Evolutionary conservation across 495 filamentous ascomycete genomes (phyloP).

Genomic region (Oidiodendron maius): DNA sequence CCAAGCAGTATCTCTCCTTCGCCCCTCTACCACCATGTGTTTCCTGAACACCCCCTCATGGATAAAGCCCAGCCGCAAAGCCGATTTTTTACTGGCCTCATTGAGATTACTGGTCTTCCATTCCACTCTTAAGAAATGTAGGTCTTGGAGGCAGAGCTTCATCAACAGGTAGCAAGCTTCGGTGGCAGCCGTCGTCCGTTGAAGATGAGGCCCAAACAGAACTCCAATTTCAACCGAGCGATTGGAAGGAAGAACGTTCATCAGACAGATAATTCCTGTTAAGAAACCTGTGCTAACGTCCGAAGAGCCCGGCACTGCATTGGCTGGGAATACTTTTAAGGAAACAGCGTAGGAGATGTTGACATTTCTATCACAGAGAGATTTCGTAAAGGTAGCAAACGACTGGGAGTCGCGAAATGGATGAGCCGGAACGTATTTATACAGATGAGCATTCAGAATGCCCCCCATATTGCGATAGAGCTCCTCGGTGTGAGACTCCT

Average conservation of each 20-base stretch:
- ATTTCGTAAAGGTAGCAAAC: constrained; percentile 26
- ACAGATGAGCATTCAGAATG: constrained; percentile 30
- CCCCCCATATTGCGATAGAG: constrained; percentile 36
- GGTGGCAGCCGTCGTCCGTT: constrained; percentile 43
- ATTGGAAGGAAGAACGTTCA: constrained; percentile 36
- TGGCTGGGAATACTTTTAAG: constrained; percentile 15
- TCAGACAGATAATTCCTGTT: constrained; percentile 38
- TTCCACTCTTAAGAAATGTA: constrained; percentile 49
- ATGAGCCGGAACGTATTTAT: constrained; percentile 40
- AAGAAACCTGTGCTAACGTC: constrained; percentile 6
- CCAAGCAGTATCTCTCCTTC: constrained; percentile 51
- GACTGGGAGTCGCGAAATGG: constrained; percentile 29
- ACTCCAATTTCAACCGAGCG: constrained; percentile 45
- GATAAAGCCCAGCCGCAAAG: constrained; percentile 45
- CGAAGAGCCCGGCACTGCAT: constrained; percentile 6
- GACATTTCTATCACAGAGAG: constrained; percentile 25
- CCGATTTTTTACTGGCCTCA: constrained; percentile 38
- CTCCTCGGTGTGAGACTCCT: constrained; percentile 28
- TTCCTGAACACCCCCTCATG: constrained; percentile 50
- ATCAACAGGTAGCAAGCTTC: constrained; percentile 45
- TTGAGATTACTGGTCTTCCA: constrained; percentile 55
- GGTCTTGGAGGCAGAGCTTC: constrained; percentile 37
- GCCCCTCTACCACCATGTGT: constrained; percentile 50
- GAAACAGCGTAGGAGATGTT: constrained; percentile 38
- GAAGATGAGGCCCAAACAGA: constrained; percentile 37